A percentile compares a stretch with the other conserved stretches of the same genome.
phyloP scores from a whole-genome alignment of 2,329 filamentous ascomycete species.

The Cytospora piceae region DNA sequence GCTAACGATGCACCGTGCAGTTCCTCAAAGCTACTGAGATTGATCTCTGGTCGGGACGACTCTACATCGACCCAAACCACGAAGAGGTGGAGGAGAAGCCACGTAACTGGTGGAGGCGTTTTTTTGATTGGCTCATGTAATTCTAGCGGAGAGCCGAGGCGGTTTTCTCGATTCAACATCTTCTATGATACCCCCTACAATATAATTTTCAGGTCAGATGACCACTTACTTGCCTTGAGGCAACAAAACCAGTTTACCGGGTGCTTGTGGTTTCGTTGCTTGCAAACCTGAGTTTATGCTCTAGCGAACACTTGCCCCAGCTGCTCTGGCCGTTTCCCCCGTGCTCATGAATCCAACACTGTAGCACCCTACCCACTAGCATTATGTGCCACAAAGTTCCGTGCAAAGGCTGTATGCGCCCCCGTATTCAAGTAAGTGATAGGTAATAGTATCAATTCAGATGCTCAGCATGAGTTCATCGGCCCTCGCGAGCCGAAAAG shows the following conservation, averaged over 20 bases:
- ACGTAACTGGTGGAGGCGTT: conserved; percentile 21
- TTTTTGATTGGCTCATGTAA: conserved; percentile 21
- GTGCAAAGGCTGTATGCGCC: too few relatives aligned
- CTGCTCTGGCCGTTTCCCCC: too few relatives aligned
- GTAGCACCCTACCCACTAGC: too few relatives aligned
- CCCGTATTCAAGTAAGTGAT: too few relatives aligned
- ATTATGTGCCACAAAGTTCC: too few relatives aligned
- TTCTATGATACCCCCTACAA: conserved; percentile 16
- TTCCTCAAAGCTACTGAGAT: conserved; percentile 44
- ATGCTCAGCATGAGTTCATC: neutral
- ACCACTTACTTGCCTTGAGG: neutral
- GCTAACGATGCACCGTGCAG: conserved; percentile 6
- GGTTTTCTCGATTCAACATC: conserved; percentile 17
- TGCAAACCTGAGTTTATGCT: neutral
- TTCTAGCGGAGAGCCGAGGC: neutral
- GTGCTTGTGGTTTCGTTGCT: neutral
- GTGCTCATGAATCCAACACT: too few relatives aligned
- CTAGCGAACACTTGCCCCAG: neutral
- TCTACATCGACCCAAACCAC: conserved; percentile 19
- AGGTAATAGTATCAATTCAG: too few relatives aligned
- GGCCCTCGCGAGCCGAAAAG: neutral
- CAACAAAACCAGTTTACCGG: neutral
- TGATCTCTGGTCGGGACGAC: conserved; percentile 56
- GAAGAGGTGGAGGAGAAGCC: conserved; percentile 15
- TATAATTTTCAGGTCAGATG: neutral